These are phyloP conservation scores for Hyaloscypha hepaticicola DNA, from an alignment of 495 filamentous ascomycete species.

Conservation along the genomic window DNA sequence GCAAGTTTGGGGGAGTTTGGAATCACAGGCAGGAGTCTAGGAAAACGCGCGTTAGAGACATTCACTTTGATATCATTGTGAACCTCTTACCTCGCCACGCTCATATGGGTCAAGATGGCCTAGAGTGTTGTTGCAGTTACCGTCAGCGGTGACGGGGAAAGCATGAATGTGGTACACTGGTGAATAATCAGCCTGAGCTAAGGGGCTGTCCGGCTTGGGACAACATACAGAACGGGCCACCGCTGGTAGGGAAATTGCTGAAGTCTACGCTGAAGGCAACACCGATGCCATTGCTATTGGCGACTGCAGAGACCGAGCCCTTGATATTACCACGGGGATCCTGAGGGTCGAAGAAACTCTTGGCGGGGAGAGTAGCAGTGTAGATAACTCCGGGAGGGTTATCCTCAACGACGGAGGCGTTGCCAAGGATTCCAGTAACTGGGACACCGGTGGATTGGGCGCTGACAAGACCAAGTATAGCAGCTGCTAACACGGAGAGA, in stretches of 20 bases:
- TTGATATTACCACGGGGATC: conserved; percentile 55
- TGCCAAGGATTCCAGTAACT: conserved; percentile 44
- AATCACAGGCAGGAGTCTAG: conserved; percentile 64
- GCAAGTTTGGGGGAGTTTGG: conserved; percentile 62
- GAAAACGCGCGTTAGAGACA: conserved; percentile 20
- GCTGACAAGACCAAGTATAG: conserved; percentile 37
- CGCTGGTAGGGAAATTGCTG: conserved; percentile 60
- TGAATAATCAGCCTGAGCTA: conserved; percentile 15
- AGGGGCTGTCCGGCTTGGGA: neutral
- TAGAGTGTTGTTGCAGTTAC: conserved; percentile 74
- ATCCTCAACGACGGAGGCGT: conserved; percentile 56
- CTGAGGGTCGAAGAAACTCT: conserved; percentile 44
- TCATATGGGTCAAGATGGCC: conserved; percentile 60
- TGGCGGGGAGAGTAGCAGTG: conserved; percentile 57
- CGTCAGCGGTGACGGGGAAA: conserved; percentile 65
- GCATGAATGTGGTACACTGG: conserved; percentile 84
- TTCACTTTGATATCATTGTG: neutral
- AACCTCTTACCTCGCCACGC: conserved; percentile 39
- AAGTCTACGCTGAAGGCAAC: conserved; percentile 61
- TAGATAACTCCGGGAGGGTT: conserved; percentile 63
- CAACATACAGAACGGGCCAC: conserved; percentile 70
- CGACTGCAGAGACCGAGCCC: conserved; percentile 58
- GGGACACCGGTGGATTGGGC: conserved; percentile 40
- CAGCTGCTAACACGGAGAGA: conserved; percentile 40
- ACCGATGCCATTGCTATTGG: conserved; percentile 58